These are phyloP conservation scores for Psophocarpus tetragonolobus DNA, from an alignment of 306 rosid genomes.

Conservation along the genomic window DNA sequence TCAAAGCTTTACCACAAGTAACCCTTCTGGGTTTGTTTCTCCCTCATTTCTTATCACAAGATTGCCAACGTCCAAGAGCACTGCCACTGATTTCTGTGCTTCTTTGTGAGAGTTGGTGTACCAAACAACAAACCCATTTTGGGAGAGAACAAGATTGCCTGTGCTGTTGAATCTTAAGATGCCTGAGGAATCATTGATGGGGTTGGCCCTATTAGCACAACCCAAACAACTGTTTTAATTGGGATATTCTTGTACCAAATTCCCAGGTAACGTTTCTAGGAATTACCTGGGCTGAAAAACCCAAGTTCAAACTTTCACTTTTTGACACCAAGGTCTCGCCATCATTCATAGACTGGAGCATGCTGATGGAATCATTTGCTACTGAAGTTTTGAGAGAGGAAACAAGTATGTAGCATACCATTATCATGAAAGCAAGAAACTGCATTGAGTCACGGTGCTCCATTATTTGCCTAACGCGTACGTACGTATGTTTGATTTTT, in stretches of 20 bases:
- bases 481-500: too few species aligned
- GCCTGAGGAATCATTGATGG: too few species aligned
- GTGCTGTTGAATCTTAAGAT: neutral
- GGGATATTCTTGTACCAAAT: neutral
- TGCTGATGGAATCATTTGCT: constrained; percentile 30
- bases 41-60: constrained; percentile 27
- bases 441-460: neutral
- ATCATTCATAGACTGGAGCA: constrained; percentile 27
- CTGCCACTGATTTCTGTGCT: neutral
- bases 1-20: constrained; percentile 57
- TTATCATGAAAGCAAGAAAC: neutral
- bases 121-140: neutral
- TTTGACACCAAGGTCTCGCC: constrained; percentile 41
- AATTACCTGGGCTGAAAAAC: neutral
- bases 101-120: too few species aligned
- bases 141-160: constrained; percentile 25
- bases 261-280: neutral
- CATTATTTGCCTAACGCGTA: too few species aligned
- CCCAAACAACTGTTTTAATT: neutral
- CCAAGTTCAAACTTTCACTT: constrained; percentile 35
- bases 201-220: neutral
- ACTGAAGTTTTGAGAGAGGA: neutral
- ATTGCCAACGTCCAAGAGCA: constrained; percentile 38
- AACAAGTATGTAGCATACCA: neutral
- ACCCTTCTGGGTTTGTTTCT: neutral